Evolutionary conservation across 257 asterid species (phyloP).

Genomic region (Marsdenia floribunda): DNA sequence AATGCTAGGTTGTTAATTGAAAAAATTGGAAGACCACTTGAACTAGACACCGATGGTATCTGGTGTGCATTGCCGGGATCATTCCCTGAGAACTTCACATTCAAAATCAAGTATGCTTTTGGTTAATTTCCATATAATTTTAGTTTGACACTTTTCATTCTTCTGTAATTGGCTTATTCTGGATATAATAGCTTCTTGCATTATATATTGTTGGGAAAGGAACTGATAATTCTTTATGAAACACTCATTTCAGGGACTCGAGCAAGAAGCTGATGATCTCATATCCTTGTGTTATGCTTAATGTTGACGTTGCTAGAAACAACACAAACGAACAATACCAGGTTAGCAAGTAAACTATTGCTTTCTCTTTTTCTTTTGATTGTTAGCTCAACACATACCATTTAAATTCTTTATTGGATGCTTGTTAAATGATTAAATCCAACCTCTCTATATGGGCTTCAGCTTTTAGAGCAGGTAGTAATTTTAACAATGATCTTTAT

Average conservation of each 20-base stretch:
- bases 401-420: neutral
- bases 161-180: conserved; percentile 2
- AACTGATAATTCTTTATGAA: conserved; percentile 29
- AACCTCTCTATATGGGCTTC: too few relatives aligned
- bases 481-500: neutral
- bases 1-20: conserved; percentile 96
- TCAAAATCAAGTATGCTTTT: conserved; percentile 63
- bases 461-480: too few relatives aligned
- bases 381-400: neutral
- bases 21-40: conserved; percentile 97
- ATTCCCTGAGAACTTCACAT: conserved; percentile 94
- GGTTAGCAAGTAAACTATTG: conserved; percentile 39
- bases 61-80: conserved; percentile 96
- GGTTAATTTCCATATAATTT: conserved; percentile 10
- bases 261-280: conserved; percentile 85
- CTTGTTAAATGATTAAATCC: too few relatives aligned
- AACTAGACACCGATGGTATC: conserved; percentile 97
- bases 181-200: neutral
- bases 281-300: conserved; percentile 99
- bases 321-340: conserved; percentile 97
- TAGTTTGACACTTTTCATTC: conserved; percentile 5
- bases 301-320: conserved; percentile 95
- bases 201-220: conserved; percentile 5
- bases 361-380: conserved; percentile 6
- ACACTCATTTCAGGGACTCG: conserved; percentile 53